phyloP scores from a whole-genome alignment of 1,139 yeast genomes.

The Magnusiomyces fungicola region DNA sequence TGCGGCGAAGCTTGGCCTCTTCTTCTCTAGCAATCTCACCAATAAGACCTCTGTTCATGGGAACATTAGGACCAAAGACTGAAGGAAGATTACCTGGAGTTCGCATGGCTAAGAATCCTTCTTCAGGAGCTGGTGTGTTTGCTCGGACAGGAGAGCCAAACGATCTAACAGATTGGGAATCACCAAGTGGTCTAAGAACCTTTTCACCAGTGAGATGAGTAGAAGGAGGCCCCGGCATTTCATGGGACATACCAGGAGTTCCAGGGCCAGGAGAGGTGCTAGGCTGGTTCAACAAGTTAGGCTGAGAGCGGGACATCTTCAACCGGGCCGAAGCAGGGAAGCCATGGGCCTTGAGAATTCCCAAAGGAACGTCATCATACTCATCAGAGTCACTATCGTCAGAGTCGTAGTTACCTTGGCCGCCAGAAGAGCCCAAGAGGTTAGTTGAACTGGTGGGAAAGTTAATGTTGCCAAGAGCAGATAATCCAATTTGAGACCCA shows the following conservation, averaged over 20 bases:
- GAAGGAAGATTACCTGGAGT: conserved; percentile 22
- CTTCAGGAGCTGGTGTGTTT: conserved; percentile 9
- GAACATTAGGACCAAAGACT: background rate
- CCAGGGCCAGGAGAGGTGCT: too few relatives aligned
- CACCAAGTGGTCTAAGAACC: conserved; percentile 6
- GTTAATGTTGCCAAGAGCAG: conserved; percentile 13
- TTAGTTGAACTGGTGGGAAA: conserved; percentile 29
- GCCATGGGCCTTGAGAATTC: conserved; percentile 36
- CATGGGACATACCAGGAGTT: background rate
- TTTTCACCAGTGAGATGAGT: background rate
- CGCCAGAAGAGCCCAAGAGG: too few relatives aligned
- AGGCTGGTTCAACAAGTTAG: too few relatives aligned
- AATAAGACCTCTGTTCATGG: conserved; percentile 29
- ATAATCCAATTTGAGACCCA: conserved; percentile 27
- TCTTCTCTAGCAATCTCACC: conserved; percentile 38
- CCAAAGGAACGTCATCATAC: conserved; percentile 37
- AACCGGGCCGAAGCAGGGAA: conserved; percentile 26
- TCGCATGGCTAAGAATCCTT: conserved; percentile 14
- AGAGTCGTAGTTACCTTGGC: conserved; percentile 14
- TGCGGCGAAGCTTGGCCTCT: conserved; percentile 32
- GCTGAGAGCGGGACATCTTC: background rate
- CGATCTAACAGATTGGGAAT: conserved; percentile 14
- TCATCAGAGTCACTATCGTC: conserved; percentile 32
- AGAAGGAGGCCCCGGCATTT: conserved; percentile 2
- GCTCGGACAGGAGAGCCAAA: conserved; percentile 9